Evolutionary conservation across 768 basidiomycete genomes (phyloP).

Genomic region (Termitomyces sp.): DNA sequence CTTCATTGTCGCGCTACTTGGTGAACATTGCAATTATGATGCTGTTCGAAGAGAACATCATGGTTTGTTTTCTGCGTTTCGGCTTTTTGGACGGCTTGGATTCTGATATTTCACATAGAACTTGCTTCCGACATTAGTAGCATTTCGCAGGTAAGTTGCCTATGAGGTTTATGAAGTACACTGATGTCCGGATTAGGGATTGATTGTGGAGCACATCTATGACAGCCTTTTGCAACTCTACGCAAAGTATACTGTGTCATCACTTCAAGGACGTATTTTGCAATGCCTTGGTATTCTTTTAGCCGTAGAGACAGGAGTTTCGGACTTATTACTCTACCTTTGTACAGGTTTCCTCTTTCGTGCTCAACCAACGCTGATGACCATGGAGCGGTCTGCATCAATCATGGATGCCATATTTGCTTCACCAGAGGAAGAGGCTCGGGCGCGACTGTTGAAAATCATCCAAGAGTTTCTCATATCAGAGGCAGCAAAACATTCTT

Average conservation of each 20-base stretch:
- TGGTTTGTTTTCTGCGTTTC: constrained; percentile 34
- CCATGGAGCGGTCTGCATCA: constrained; percentile 63
- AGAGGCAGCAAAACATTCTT: constrained; percentile 73
- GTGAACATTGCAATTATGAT: constrained; percentile 89
- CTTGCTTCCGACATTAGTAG: constrained; percentile 51
- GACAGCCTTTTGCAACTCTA: constrained; percentile 65
- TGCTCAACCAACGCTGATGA: constrained; percentile 89
- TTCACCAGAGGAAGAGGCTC: constrained; percentile 65
- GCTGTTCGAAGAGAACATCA: constrained; percentile 53
- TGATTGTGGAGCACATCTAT: constrained; percentile 84
- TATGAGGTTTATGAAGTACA: background rate
- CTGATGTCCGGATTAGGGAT: constrained; percentile 33
- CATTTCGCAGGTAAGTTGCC: constrained; percentile 43
- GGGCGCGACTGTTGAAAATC: constrained; percentile 73
- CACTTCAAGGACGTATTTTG: constrained; percentile 65
- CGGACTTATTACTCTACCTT: background rate
- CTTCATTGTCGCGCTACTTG: constrained; percentile 79
- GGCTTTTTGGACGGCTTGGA: background rate
- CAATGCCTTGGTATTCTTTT: constrained; percentile 72
- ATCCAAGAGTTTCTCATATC: constrained; percentile 89
- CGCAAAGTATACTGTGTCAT: constrained; percentile 51
- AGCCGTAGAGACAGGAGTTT: background rate
- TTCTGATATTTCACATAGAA: constrained; percentile 25
- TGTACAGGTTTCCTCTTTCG: constrained; percentile 81
- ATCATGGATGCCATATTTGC: constrained; percentile 91